phyloP scores from a whole-genome alignment of 75 land plant genomes.

The Isoetes taiwanensis region DNA sequence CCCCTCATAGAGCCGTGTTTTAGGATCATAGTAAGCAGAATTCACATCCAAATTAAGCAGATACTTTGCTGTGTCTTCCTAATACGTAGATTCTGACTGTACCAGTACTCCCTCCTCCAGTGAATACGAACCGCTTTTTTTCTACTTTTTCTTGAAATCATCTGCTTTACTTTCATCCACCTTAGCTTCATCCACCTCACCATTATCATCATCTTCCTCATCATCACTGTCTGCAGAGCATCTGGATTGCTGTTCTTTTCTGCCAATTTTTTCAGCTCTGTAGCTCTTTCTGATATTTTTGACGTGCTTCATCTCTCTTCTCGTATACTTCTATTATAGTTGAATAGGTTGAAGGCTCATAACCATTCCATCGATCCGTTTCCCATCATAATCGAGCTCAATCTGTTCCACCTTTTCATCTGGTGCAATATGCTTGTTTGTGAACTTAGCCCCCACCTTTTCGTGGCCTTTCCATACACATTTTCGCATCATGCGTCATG shows the following conservation, averaged over 20 bases:
- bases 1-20: slow-evolving; percentile 83
- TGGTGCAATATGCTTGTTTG: slow-evolving; percentile 62
- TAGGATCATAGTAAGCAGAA: slow-evolving; percentile 87
- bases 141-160: slow-evolving; percentile 95
- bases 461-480: slow-evolving; percentile 75
- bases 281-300: slow-evolving; percentile 62
- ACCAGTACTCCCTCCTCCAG: slow-evolving; percentile 95
- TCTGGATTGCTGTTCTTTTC: slow-evolving; percentile 47
- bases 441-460: slow-evolving; percentile 64
- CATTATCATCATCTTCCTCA: slow-evolving; percentile 61
- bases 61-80: slow-evolving; percentile 93
- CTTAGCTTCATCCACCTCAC: slow-evolving; percentile 83
- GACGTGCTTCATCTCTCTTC: slow-evolving; percentile 65
- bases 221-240: too few relatives aligned
- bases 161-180: slow-evolving; percentile 92
- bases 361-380: slow-evolving; percentile 97
- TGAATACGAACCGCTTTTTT: slow-evolving; percentile 87
- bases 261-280: slow-evolving; percentile 67
- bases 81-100: slow-evolving; percentile 90
- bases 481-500: slow-evolving; percentile 61
- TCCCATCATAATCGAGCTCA: slow-evolving; percentile 91
- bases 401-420: slow-evolving; percentile 82
- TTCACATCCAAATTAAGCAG: slow-evolving; percentile 84
- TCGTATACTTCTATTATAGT: slow-evolving; percentile 60
- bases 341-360: slow-evolving; percentile 61